A percentile compares a stretch with the other conserved stretches of the same genome.
Conservation (phyloP, 768 basidiomycete genomes). For the Sporobolomyces phaffii region DNA sequence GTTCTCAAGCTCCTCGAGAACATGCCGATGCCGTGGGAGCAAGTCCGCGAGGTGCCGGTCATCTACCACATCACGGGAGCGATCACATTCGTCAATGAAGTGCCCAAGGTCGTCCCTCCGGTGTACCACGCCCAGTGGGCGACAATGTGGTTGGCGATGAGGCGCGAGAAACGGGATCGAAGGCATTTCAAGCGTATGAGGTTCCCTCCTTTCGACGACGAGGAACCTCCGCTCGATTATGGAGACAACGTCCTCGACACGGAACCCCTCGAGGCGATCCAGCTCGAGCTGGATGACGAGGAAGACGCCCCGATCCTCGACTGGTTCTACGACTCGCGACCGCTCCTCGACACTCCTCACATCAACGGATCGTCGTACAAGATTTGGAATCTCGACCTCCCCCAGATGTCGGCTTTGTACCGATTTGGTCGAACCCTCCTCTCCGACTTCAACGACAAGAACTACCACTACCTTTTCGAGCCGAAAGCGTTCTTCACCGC, state of each 20-base stretch:
- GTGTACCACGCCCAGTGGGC: conserved; percentile 99
- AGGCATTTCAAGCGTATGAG: conserved; percentile 99
- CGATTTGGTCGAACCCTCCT: conserved; percentile 88
- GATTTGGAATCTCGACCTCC: conserved; percentile 86
- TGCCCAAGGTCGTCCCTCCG: conserved; percentile 92
- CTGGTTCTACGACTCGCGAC: conserved; percentile 98
- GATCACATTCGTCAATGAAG: conserved; percentile 98
- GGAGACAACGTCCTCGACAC: conserved; percentile 98
- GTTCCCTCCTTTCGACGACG: conserved; percentile 98
- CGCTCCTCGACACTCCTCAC: conserved; percentile 72
- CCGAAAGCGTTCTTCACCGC: conserved; percentile 97
- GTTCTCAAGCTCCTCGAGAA: conserved; percentile 99
- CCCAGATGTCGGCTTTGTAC: conserved; percentile 93
- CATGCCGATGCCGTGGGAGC: conserved; percentile 50
- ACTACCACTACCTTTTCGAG: conserved; percentile 90
- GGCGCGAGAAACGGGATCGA: conserved; percentile 95
- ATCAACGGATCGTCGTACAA: conserved; percentile 91
- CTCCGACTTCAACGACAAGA: conserved; percentile 84
- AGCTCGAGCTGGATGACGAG: conserved; percentile 84
- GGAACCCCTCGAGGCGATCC: conserved; percentile 94
- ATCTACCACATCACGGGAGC: conserved; percentile 98
- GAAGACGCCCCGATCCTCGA: conserved; percentile 88
- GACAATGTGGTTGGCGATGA: conserved; percentile 99
- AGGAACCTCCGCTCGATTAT: conserved; percentile 97
- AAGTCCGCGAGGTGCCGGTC: conserved; percentile 97